Percentiles rank a stretch among this genome's conserved stretches.
Evolutionary conservation across 1,284 basidiomycete genomes (phyloP).

Genomic region (Cryptococcus sp.): DNA sequence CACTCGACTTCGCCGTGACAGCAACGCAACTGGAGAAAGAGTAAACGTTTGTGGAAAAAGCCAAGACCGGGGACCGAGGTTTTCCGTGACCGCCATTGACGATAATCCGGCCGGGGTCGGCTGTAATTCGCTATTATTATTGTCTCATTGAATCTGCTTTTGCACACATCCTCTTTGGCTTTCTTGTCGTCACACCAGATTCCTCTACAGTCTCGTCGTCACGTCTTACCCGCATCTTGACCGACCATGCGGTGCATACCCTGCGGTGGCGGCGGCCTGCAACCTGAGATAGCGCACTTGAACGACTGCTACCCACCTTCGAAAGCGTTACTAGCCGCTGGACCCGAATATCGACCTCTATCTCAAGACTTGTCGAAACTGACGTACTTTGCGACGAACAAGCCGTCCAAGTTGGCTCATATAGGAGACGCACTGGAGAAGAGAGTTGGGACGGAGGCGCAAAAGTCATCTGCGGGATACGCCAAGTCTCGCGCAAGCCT

Average conservation of each 20-base stretch:
- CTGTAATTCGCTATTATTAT: no score
- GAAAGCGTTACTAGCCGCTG: slow-evolving; percentile 70
- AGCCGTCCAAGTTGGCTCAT: slow-evolving; percentile 85
- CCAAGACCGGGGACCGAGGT: no score
- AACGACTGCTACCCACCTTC: slow-evolving; percentile 86
- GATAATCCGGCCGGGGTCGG: not conserved
- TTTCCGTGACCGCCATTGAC: not conserved
- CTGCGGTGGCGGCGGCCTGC: slow-evolving; percentile 27
- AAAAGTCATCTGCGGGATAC: slow-evolving; percentile 69
- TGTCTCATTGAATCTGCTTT: no score
- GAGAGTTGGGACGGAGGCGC: slow-evolving; percentile 67
- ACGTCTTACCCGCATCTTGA: not conserved
- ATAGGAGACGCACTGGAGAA: slow-evolving; percentile 81
- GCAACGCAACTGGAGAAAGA: no score
- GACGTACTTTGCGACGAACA: slow-evolving; percentile 89
- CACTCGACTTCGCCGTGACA: no score
- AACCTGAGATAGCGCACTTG: slow-evolving; percentile 60
- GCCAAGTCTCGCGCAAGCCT: slow-evolving; percentile 75
- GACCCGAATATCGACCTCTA: slow-evolving; percentile 73
- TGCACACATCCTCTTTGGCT: no score
- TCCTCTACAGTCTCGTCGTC: no score
- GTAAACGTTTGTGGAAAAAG: no score
- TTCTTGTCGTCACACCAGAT: no score
- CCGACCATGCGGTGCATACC: slow-evolving; percentile 35
- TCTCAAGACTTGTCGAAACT: slow-evolving; percentile 87